Conservation (phyloP, 1,139 yeast genomes). For the Casaregolazyma lundiana region DNA sequence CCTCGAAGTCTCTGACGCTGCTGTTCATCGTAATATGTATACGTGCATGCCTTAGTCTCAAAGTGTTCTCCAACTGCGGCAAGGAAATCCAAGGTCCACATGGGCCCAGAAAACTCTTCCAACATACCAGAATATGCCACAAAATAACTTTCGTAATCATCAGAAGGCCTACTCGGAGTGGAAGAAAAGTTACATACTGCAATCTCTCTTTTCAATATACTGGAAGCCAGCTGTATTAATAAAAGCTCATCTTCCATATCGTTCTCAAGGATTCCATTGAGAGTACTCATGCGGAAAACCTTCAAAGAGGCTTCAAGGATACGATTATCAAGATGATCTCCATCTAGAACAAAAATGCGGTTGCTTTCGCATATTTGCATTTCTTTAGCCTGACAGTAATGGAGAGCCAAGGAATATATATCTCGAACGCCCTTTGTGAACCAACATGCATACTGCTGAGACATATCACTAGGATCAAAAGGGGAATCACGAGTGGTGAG, state of each 20-base stretch:
- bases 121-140: neutral
- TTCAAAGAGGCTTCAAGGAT: constrained; percentile 10
- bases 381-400: constrained; percentile 8
- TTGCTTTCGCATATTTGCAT: constrained; percentile 2
- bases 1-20: constrained; percentile 3
- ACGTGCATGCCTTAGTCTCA: neutral
- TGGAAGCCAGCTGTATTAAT: constrained; percentile 14
- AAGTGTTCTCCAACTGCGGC: constrained; percentile 6
- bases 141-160: neutral
- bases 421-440: constrained; percentile 20
- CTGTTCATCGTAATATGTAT: neutral
- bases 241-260: constrained; percentile 21
- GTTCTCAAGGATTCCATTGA: constrained; percentile 16
- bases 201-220: neutral
- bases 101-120: constrained; percentile 6
- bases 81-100: neutral
- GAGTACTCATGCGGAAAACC: constrained; percentile 6
- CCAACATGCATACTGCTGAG: constrained; percentile 15
- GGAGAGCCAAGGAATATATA: constrained; percentile 14
- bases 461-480: constrained; percentile 10
- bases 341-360: constrained; percentile 1
- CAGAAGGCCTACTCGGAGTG: neutral
- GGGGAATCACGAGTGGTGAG: constrained; percentile 5
- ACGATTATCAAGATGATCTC: constrained; percentile 3
- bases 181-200: neutral